A percentile compares a stretch with the other conserved stretches of the same genome.
Conservation (phyloP, 2,329 filamentous ascomycete genomes). For the Elsinoe ampelina region DNA sequence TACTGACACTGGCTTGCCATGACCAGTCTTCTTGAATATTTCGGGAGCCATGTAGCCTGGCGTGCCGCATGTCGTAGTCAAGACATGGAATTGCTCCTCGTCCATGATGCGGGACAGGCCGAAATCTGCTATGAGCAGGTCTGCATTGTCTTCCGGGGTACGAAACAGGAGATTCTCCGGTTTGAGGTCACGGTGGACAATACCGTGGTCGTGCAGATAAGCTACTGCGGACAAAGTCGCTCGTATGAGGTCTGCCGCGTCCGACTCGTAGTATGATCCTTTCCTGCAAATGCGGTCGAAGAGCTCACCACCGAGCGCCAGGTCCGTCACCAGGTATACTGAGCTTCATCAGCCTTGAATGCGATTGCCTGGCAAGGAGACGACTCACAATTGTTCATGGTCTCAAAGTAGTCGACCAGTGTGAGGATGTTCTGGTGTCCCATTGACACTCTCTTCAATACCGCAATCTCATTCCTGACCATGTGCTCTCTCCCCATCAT, state of each 20-base stretch:
- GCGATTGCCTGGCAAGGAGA: not conserved
- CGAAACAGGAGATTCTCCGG: conserved; percentile 95
- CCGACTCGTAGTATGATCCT: conserved; percentile 95
- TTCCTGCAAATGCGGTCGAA: conserved; percentile 99
- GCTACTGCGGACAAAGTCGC: conserved; percentile 94
- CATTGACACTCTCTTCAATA: conserved; percentile 97
- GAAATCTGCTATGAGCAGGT: conserved; percentile 94
- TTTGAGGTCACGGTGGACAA: conserved; percentile 95
- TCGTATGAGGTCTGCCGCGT: conserved; percentile 89
- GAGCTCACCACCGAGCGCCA: conserved; percentile 89
- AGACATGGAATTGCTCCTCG: conserved; percentile 93
- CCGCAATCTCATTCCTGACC: conserved; percentile 97
- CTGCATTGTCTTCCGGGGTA: conserved; percentile 94
- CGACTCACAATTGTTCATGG: conserved; percentile 80
- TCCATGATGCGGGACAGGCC: conserved; percentile 96
- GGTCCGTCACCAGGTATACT: conserved; percentile 94
- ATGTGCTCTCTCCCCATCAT: conserved; percentile 98
- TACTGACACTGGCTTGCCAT: conserved; percentile 81
- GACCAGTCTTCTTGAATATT: conserved; percentile 97
- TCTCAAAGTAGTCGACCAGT: conserved; percentile 97
- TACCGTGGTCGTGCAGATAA: conserved; percentile 96
- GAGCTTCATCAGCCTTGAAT: not conserved
- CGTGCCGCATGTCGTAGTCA: conserved; percentile 95
- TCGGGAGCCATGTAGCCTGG: conserved; percentile 99
- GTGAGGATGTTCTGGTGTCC: conserved; percentile 97